Conservation (phyloP, 106 monocot species). For the Apostasia ramifera region DNA sequence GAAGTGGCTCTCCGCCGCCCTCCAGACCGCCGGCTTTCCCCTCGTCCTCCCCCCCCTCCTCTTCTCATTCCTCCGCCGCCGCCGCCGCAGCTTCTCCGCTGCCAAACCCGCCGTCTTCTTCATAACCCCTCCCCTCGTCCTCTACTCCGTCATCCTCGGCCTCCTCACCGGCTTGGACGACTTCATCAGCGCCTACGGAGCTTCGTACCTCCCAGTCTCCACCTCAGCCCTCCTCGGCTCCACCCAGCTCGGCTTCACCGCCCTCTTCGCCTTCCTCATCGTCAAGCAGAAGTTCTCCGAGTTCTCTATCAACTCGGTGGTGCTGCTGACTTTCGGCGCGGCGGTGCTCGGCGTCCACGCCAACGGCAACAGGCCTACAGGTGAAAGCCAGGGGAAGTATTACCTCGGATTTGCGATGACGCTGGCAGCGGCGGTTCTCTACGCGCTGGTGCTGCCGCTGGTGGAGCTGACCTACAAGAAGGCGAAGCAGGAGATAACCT, state of each 20-base stretch:
- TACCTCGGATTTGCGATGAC: conserved; percentile 11
- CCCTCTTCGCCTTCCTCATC: conserved; percentile 16
- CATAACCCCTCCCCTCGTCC: conserved; percentile 6
- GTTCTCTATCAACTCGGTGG: conserved; percentile 16
- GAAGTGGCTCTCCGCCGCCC: conserved; percentile 44
- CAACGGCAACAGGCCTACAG: conserved; percentile 6
- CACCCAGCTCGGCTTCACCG: conserved; percentile 14
- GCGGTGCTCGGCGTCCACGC: conserved; percentile 8
- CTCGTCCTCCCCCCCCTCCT: conserved; percentile 14
- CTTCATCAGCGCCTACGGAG: conserved; percentile 9
- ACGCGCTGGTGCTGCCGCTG: conserved; percentile 7
- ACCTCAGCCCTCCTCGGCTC: conserved; percentile 7
- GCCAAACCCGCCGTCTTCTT: background rate
- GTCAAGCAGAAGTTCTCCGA: conserved; percentile 12
- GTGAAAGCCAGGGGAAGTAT: conserved; percentile 6
- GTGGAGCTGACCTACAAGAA: conserved; percentile 3
- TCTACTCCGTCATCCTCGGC: background rate
- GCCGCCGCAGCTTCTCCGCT: background rate
- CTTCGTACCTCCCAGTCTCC: conserved; percentile 8
- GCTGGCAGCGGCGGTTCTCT: conserved; percentile 1
- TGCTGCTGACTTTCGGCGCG: conserved; percentile 7
- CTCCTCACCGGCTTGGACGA: conserved; percentile 5
- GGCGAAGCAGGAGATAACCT: background rate
- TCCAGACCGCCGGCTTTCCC: conserved; percentile 32
- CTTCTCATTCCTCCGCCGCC: conserved; percentile 3